These are phyloP conservation scores for Gaertneriomyces semiglobifer DNA, from an alignment of 192 early-diverging fungal genomes.

Conservation along the genomic window DNA sequence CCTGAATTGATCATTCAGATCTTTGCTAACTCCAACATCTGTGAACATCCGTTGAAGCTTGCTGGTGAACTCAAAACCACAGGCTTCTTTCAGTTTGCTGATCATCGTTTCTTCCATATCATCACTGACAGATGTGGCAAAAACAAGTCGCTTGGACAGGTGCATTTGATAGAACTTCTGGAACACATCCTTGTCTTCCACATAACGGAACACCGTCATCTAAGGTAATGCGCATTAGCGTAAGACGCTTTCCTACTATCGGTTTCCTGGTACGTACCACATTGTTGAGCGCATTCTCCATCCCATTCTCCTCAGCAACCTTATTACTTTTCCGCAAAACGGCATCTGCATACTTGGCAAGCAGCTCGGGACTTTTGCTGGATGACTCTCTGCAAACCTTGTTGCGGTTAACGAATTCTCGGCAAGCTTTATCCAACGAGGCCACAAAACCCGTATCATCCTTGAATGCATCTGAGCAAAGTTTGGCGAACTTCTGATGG, in stretches of 20 bases:
- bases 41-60: slow-evolving; percentile 96
- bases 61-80: slow-evolving; percentile 91
- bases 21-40: slow-evolving; percentile 88
- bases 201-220: slow-evolving; percentile 95
- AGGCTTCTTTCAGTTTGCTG: slow-evolving; percentile 79
- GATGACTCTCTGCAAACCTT: slow-evolving; percentile 68
- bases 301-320: slow-evolving; percentile 66
- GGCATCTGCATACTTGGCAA: slow-evolving; percentile 88
- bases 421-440: slow-evolving; percentile 89
- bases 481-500: slow-evolving; percentile 78
- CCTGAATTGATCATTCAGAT: slow-evolving; percentile 81
- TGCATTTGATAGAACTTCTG: slow-evolving; percentile 95
- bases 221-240: slow-evolving; percentile 14
- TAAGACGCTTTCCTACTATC: not conserved
- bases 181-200: slow-evolving; percentile 97
- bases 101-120: slow-evolving; percentile 96
- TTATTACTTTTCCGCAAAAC: slow-evolving; percentile 82
- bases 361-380: slow-evolving; percentile 76
- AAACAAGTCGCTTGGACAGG: slow-evolving; percentile 89
- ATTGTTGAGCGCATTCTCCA: slow-evolving; percentile 69
- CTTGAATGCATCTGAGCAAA: slow-evolving; percentile 75
- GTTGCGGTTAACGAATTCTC: slow-evolving; percentile 91
- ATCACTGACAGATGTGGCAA: slow-evolving; percentile 81
- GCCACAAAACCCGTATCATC: slow-evolving; percentile 85
- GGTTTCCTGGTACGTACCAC: slow-evolving; percentile 51